Percentiles rank a stretch among this genome's conserved stretches.
Evolutionary conservation across 2,329 filamentous ascomycete genomes (phyloP).

Genomic region (Neobulgaria alba): DNA sequence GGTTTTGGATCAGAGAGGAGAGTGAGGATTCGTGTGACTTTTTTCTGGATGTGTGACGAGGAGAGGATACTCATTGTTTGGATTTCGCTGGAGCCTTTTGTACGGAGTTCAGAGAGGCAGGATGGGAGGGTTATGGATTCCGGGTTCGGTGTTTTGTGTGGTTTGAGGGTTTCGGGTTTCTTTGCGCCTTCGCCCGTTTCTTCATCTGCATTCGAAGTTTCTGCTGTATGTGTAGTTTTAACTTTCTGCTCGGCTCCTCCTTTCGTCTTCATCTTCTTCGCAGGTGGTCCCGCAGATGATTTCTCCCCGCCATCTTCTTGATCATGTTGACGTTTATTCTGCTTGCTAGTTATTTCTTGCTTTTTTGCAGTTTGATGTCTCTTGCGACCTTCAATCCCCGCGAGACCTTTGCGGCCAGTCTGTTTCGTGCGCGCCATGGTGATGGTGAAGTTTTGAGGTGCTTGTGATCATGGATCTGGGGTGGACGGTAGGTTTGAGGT

Average conservation of each 20-base stretch:
- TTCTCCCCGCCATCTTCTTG: no score
- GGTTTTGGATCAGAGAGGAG: constrained; percentile 18
- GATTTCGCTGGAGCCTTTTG: constrained; percentile 34
- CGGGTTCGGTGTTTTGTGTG: no score
- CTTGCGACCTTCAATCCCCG: background rate
- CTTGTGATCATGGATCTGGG: constrained; percentile 6
- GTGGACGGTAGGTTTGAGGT: no score
- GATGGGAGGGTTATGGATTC: constrained; percentile 26
- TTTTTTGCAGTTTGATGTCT: background rate
- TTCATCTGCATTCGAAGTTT: background rate
- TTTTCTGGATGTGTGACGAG: constrained; percentile 45
- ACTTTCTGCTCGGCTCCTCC: background rate
- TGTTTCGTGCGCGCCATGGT: background rate
- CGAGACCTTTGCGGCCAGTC: background rate
- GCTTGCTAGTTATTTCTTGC: no score
- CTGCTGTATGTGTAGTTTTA: background rate
- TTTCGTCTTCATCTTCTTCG: background rate
- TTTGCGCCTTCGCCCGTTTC: background rate
- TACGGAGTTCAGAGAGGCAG: constrained; percentile 21
- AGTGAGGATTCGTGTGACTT: constrained; percentile 25
- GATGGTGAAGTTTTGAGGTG: background rate
- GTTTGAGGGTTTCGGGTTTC: no score
- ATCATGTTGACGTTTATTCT: no score
- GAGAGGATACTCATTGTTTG: constrained; percentile 47
- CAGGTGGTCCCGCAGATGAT: no score